A percentile compares a stretch with the other conserved stretches of the same genome.
phyloP scores from a whole-genome alignment of 495 filamentous ascomycete species.

The Trichoderma orchidacearum region DNA sequence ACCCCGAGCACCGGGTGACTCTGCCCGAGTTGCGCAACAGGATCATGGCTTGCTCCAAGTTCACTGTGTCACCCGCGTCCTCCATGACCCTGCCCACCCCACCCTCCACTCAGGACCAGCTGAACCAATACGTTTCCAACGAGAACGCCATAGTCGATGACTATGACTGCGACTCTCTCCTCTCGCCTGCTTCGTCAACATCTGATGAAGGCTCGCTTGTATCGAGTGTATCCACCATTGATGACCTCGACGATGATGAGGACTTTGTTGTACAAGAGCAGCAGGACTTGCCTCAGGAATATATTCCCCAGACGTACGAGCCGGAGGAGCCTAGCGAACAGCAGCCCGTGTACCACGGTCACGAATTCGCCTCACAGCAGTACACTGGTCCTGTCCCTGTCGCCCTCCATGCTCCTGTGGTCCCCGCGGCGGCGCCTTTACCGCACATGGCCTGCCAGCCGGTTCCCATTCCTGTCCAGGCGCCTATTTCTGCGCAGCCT shows the following conservation, averaged over 20 bases:
- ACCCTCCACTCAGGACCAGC: slow-evolving; percentile 22
- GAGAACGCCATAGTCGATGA: slow-evolving; percentile 24
- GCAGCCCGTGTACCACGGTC: slow-evolving; percentile 17
- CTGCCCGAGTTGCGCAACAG: slow-evolving; percentile 66
- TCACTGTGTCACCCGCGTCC: slow-evolving; percentile 39
- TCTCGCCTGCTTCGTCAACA: slow-evolving; percentile 25
- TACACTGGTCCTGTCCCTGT: slow-evolving; percentile 15
- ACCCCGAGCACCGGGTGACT: slow-evolving; percentile 75
- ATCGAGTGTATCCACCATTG: slow-evolving; percentile 30
- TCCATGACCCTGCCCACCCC: slow-evolving; percentile 14
- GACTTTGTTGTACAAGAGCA: slow-evolving; percentile 17
- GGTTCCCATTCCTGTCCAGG: slow-evolving; percentile 1
- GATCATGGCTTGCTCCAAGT: slow-evolving; percentile 62
- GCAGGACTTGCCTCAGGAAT: slow-evolving; percentile 4
- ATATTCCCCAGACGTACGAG: slow-evolving; percentile 15
- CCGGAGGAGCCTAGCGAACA: slow-evolving; percentile 22
- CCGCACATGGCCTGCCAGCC: slow-evolving; percentile 10
- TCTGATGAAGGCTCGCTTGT: slow-evolving; percentile 31
- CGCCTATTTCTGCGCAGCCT: background rate
- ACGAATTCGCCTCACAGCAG: slow-evolving; percentile 29
- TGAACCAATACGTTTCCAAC: slow-evolving; percentile 27
- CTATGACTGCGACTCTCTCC: slow-evolving; percentile 19
- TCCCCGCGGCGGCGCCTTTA: slow-evolving; percentile 2
- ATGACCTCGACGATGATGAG: slow-evolving; percentile 27
- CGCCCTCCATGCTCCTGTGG: slow-evolving; percentile 5